Evolutionary conservation across 2,329 filamentous ascomycete species (phyloP).

Genomic region (Epichloe bromicola): DNA sequence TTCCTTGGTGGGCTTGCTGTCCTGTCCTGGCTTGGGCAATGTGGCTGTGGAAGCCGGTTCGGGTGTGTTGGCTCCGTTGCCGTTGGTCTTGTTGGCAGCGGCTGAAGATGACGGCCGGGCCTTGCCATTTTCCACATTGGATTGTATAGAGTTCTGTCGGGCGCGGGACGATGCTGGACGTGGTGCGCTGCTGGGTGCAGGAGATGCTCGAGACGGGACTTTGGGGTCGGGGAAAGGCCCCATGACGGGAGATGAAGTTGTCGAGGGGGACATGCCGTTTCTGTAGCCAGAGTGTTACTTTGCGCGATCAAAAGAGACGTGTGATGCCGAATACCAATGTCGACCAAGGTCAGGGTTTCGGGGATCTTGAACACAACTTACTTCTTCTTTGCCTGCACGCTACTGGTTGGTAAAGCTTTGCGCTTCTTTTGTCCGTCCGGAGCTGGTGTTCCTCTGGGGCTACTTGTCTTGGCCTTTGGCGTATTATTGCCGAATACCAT

Average conservation of each 20-base stretch:
- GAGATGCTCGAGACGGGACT: slow-evolving; percentile 39
- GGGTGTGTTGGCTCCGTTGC: slow-evolving; percentile 25
- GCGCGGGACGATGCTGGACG: slow-evolving; percentile 57
- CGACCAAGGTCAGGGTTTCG: background rate
- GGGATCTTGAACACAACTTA: slow-evolving; percentile 25
- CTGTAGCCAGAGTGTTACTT: slow-evolving; percentile 12
- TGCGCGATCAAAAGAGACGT: background rate
- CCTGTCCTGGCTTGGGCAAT: slow-evolving; percentile 17
- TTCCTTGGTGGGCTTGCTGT: slow-evolving; percentile 42
- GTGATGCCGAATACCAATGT: background rate
- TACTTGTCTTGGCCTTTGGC: slow-evolving; percentile 47
- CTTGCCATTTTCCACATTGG: slow-evolving; percentile 41
- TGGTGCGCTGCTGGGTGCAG: slow-evolving; percentile 41
- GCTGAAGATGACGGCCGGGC: slow-evolving; percentile 4
- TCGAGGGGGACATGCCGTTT: slow-evolving; percentile 46
- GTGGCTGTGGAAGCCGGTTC: slow-evolving; percentile 22
- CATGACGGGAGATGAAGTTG: slow-evolving; percentile 64
- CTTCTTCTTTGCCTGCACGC: slow-evolving; percentile 69
- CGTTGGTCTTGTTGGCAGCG: slow-evolving; percentile 44
- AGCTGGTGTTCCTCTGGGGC: slow-evolving; percentile 54
- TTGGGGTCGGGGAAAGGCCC: slow-evolving; percentile 52
- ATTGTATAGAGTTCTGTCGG: slow-evolving; percentile 61
- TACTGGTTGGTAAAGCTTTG: slow-evolving; percentile 51
- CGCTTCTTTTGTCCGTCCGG: slow-evolving; percentile 59
- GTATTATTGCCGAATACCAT: slow-evolving; percentile 35